Base-by-base conservation (phyloP, 805 yeast genomes). In the Yamadazyma akitaensis region DNA sequence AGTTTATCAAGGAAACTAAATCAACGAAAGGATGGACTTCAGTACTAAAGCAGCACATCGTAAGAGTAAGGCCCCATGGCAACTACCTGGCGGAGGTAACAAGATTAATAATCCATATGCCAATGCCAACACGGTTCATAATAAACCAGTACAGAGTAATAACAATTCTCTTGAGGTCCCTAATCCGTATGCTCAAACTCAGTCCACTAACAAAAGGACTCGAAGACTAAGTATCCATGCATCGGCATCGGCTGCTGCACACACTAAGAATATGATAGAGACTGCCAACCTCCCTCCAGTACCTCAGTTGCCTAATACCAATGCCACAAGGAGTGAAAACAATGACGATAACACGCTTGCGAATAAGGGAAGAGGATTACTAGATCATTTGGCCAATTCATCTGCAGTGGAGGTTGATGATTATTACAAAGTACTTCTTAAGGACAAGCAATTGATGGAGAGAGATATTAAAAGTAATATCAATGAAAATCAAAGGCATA, bases 361-460 rank as follows among this genome's bases (percentile, higher is more conserved):
- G 3, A 54, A 48, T 9, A 46, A 44, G 2, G 56, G 56, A 47
- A 46, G 45, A 2, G 56, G 56, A 46, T 63, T 70, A 26, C 48
- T 52, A 17, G 51, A 51, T 9, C 77, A 80, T 45, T 61, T 88
- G 50, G 68, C 80, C 10, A 77, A 80, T 51, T 88, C 89, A 1
- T 78, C 85, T 6, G 92, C 91, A 2, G 64, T 79, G 1, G 86
- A 83, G 50, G 84, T 88, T 30, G 90, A 86, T 55, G 80, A 78
- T 45, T 85, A 85, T 62, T 80, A 83, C 49, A 74, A 79, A 16
- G 76, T 74, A 43, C 66, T 87, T 51, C 57, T 64, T 1, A 67
- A 71, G 35, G 72, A 84, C 53, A 76, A 79, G 34, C 60, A 66
- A 2, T 61, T 74, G 37, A 77, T 85, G 34, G 77, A 77, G 16